Evolutionary conservation across 1,139 yeast genomes (phyloP).

Genomic region (Magnusiomyces magnusii): DNA sequence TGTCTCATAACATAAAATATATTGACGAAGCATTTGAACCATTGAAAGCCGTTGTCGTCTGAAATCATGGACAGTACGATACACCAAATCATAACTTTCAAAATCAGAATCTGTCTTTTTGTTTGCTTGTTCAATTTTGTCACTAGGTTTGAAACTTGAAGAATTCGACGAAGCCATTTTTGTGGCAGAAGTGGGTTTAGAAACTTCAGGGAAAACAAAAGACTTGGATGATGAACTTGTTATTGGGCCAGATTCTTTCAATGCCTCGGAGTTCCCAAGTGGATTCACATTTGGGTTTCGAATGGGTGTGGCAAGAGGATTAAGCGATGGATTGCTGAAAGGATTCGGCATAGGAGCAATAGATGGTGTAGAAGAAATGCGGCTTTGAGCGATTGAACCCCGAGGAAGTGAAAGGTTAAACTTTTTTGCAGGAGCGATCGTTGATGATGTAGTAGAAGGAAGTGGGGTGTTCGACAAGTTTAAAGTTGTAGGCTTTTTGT

Average conservation of each 20-base stretch:
- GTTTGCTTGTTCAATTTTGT: background rate
- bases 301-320: background rate
- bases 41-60: constrained; percentile 69
- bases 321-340: background rate
- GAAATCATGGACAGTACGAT: constrained; percentile 48
- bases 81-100: constrained; percentile 44
- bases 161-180: background rate
- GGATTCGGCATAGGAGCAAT: background rate
- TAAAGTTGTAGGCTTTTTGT: background rate
- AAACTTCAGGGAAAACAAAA: background rate
- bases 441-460: background rate
- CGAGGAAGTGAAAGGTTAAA: background rate
- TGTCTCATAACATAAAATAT: constrained; percentile 61
- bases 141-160: background rate
- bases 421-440: background rate
- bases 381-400: background rate
- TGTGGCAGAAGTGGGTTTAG: background rate
- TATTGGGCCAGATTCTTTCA: background rate
- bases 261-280: background rate
- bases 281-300: background rate
- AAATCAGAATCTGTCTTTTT: constrained; percentile 18
- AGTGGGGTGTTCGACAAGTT: background rate
- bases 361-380: background rate
- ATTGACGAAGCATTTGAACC: constrained; percentile 78
- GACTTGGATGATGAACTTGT: background rate